Conservation (phyloP, 129 eudicot species). For the Flaveria brownii region DNA sequence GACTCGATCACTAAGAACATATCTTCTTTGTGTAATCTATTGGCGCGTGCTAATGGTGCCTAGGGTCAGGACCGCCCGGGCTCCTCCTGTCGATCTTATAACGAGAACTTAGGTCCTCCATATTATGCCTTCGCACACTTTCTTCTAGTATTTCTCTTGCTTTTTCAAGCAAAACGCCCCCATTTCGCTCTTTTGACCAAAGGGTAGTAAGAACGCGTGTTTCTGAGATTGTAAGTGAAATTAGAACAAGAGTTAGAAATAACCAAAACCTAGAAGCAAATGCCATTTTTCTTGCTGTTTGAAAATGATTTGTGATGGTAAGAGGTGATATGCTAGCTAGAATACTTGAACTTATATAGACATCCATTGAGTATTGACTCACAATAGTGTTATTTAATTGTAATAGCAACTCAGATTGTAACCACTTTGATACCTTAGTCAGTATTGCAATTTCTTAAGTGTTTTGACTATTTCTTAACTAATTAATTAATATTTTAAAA, state of each 20-base stretch:
- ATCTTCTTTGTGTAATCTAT: background rate
- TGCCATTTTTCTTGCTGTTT: constrained; percentile 37
- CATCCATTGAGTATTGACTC: constrained; percentile 27
- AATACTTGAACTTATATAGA: constrained; percentile 42
- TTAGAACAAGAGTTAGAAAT: constrained; percentile 39
- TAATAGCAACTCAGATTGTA: constrained; percentile 22
- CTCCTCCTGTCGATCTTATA: constrained; percentile 42
- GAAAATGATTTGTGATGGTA: constrained; percentile 26
- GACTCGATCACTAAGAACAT: constrained; percentile 10
- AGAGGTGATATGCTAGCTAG: constrained; percentile 26
- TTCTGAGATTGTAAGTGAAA: constrained; percentile 30
- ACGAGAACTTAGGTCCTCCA: constrained; percentile 14
- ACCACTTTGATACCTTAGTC: constrained; percentile 30
- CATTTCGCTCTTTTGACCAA: constrained; percentile 14
- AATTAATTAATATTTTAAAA: too few species aligned
- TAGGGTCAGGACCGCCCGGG: constrained; percentile 67
- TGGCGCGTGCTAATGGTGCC: constrained; percentile 44
- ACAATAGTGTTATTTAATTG: constrained; percentile 10
- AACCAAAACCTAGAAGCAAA: constrained; percentile 36
- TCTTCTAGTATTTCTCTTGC: constrained; percentile 44
- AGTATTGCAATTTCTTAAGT: constrained; percentile 24
- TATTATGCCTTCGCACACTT: constrained; percentile 33
- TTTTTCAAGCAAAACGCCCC: constrained; percentile 34
- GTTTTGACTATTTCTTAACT: constrained; percentile 11
- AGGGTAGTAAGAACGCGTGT: constrained; percentile 26